Evolutionary conservation across 2,329 filamentous ascomycete species (phyloP), one percentile per base, ranked within the genome.

Genomic region (Cucurbitaria berberidis): DNA sequence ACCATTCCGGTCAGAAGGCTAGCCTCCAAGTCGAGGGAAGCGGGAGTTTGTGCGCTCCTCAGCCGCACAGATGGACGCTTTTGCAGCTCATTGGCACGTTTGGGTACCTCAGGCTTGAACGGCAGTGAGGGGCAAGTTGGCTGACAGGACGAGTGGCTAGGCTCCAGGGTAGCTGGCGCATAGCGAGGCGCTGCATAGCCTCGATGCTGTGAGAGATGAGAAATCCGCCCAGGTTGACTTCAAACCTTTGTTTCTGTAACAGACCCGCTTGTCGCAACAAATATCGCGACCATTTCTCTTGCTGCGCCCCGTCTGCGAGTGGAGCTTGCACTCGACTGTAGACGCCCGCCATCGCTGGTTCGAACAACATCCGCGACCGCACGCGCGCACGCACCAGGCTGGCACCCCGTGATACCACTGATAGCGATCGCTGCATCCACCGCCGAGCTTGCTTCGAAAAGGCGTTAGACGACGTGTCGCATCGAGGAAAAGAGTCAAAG

Each of bases 301-400:
- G 51, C 62, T 69, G 66, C 66, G 64, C 66, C 63, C 53, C 55
- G 42, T 46, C 48, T 45, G 18, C 44, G 30, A 56, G 53, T 59
- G 55, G 58, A 61, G 61, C 60, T 66, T 55, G 51, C 56, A 34
- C 59, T 44, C 42, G 29, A 30, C 51, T 51, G 50, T 53, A 42
- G 60, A 59, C 55, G 48, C 45, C 55, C 57, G 47, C 35, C 44
- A 51, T 63, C 59, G 51, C 46, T 41, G 51, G 53, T 41, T 52
- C 48, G 42, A 60, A 51, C 56, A 61, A 47, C 55, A 62, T 36
- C 41, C 50, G 40, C 55, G 40, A 47, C 48, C 58, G 59, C 59
- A 61, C 58, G 60, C 60, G 51, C 58, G 59, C 59, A 61, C 58
- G 60, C 60, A 52, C 68, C 65, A 66, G 66, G 51, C 66, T 68